Base-by-base conservation (phyloP, 2,329 filamentous ascomycete genomes). In the Bisporella sp. region DNA sequence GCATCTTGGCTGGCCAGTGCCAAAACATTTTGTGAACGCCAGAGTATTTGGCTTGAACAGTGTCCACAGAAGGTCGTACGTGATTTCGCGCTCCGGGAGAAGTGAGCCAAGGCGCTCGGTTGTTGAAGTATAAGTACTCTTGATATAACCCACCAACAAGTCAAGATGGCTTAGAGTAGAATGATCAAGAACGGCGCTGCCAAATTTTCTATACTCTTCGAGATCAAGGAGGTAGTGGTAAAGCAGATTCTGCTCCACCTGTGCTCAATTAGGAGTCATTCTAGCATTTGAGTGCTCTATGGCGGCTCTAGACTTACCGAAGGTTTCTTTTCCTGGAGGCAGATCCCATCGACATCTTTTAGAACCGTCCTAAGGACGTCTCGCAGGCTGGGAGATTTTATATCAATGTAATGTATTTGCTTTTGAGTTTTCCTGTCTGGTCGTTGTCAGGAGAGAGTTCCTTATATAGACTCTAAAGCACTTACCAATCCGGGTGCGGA, bases 21-120 rank as follows among this genome's bases (percentile, higher is more conserved):
- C 53, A 31, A 45, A 43, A 50, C 49, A 59, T 9, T 41, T 64
- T 8, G 60, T 66, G 52, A 60, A 65, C 41, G 64, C 45, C 39
- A 59, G 39, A 9, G 47, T 58, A 44, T 66, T 64, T 40, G 61
- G 60, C 50, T 68, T 69, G 49, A 69, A 70, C 39, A 70, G 57
- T 21, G 60, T 56, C 61, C 54, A 68, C 6, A 70, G 60, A 41
- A 69, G 60, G 55, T 69, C 57, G 54, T 67, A 68, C 30, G 58
- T 68, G 56, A 68, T 67, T 42, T 66, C 7, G 31, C 46, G 5
- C 31, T 58, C 46, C 49, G 59, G 45, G 12, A 68, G 51, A 48
- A 67, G 60, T 46, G 52, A 47, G 48, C 50, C 4, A 35, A 57
- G 45, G 37, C 47, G 31, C 35, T 54, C 11, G 28, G 12, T 54